A percentile compares a stretch with the other conserved stretches of the same genome.
These are phyloP conservation scores for Lipomyces lipofer DNA, from an alignment of 805 yeast species.

Conservation along the genomic window DNA sequence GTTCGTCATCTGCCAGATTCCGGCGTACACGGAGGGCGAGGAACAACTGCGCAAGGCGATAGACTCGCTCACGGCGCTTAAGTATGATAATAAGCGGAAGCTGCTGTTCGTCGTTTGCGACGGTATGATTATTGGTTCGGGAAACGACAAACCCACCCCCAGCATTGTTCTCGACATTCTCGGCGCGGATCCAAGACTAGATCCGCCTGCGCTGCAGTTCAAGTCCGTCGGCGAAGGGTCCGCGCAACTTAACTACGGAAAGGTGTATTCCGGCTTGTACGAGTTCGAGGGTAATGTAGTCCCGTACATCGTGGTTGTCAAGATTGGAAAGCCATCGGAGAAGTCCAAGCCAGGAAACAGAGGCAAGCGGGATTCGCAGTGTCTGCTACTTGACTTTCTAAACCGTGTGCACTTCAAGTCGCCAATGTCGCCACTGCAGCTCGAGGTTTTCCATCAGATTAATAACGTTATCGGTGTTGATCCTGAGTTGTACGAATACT, in stretches of 20 bases:
- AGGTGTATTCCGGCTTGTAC: slow-evolving; percentile 63
- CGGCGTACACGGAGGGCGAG: slow-evolving; percentile 58
- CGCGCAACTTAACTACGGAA: slow-evolving; percentile 60
- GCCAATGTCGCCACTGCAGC: slow-evolving; percentile 60
- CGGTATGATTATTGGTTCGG: slow-evolving; percentile 61
- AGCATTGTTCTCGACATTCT: slow-evolving; percentile 51
- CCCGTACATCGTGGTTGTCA: slow-evolving; percentile 55
- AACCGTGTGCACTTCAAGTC: slow-evolving; percentile 60
- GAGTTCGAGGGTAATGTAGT: slow-evolving; percentile 56
- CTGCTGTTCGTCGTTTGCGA: slow-evolving; percentile 59
- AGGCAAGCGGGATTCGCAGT: slow-evolving; percentile 66
- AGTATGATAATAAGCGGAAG: slow-evolving; percentile 59
- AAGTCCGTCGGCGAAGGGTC: slow-evolving; percentile 63
- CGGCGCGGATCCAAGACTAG: slow-evolving; percentile 50
- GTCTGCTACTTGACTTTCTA: slow-evolving; percentile 57
- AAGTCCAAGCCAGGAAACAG: slow-evolving; percentile 56
- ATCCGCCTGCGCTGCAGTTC: slow-evolving; percentile 54
- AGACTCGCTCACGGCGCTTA: slow-evolving; percentile 57
- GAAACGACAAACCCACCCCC: slow-evolving; percentile 59
- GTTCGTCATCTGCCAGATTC: slow-evolving; percentile 47
- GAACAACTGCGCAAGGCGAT: slow-evolving; percentile 55
- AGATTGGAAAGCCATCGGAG: slow-evolving; percentile 59
- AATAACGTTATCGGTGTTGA: slow-evolving; percentile 61
- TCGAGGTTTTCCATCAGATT: slow-evolving; percentile 53
- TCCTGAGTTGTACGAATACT: slow-evolving; percentile 58